phyloP scores from a whole-genome alignment of 768 basidiomycete species.

The Rhodotorula graminis region DNA sequence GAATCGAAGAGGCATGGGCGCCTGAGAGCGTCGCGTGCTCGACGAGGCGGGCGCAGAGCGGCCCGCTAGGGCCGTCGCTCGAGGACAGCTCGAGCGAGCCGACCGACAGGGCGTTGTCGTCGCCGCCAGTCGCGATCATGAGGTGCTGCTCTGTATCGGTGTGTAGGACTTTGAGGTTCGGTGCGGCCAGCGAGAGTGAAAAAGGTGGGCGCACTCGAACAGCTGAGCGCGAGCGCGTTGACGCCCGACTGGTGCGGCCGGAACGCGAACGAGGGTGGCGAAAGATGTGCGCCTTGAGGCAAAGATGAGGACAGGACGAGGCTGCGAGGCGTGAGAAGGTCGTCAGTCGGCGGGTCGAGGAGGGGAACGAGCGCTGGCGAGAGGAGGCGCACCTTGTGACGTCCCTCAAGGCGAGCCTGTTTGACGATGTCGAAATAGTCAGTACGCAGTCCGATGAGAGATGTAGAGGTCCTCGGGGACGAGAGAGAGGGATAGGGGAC shows the following conservation, averaged over 20 bases:
- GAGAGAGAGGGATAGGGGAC: background rate
- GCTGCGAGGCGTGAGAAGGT: too few relatives aligned
- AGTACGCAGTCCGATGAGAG: too few relatives aligned
- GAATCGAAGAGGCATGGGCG: constrained; percentile 13
- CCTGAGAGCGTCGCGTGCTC: background rate
- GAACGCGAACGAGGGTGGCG: background rate
- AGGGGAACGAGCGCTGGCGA: too few relatives aligned
- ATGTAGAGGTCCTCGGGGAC: too few relatives aligned
- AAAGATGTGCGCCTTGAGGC: background rate
- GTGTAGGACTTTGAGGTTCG: too few relatives aligned
- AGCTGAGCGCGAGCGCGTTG: constrained; percentile 3
- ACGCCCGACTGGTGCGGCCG: constrained; percentile 14
- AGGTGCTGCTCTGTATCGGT: background rate
- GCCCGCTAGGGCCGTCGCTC: background rate
- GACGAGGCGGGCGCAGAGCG: background rate
- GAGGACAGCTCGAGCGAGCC: background rate
- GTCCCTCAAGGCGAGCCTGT: constrained; percentile 4
- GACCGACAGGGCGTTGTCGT: constrained; percentile 8
- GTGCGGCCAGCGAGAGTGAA: too few relatives aligned
- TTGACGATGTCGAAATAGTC: too few relatives aligned
- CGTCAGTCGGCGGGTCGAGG: too few relatives aligned
- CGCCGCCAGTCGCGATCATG: constrained; percentile 6
- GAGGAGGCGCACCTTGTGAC: background rate
- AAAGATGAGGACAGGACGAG: too few relatives aligned
- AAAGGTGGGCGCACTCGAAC: background rate